Evolutionary conservation across 2,329 filamentous ascomycete species (phyloP).

Genomic region (Diaporthe aspalathi): DNA sequence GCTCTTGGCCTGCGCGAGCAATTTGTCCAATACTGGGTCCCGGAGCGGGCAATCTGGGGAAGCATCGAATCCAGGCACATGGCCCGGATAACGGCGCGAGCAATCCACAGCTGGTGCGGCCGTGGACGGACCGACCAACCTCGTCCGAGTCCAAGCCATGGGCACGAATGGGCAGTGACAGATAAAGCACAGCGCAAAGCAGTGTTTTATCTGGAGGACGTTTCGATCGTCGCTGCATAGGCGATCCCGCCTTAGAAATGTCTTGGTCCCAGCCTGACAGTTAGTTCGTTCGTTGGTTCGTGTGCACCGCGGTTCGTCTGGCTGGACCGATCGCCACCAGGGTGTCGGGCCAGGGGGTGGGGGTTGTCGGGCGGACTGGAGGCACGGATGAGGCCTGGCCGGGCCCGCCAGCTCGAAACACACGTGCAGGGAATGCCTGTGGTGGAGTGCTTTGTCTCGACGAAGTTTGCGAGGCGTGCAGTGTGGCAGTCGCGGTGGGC

Average conservation of each 20-base stretch:
- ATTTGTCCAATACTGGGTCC: not conserved
- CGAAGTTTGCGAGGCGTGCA: not conserved
- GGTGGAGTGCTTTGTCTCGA: not conserved
- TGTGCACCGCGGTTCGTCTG: not conserved
- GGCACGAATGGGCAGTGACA: not conserved
- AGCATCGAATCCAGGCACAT: not conserved
- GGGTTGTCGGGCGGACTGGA: not conserved
- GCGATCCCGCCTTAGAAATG: not conserved
- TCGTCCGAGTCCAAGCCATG: not conserved
- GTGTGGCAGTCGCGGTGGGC: not conserved
- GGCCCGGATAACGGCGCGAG: not conserved
- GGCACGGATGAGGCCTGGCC: constrained; percentile 27
- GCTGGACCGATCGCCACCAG: constrained; percentile 22
- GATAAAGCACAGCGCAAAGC: not conserved
- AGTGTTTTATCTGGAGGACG: not conserved
- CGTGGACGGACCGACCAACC: too few relatives aligned
- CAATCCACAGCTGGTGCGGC: not conserved
- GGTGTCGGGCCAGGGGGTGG: constrained; percentile 14
- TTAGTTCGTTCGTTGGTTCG: too few relatives aligned
- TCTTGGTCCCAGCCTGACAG: constrained; percentile 1
- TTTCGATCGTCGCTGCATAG: constrained; percentile 24
- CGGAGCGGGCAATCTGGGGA: constrained; percentile 1
- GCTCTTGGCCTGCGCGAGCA: not conserved
- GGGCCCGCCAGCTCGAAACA: constrained; percentile 39
- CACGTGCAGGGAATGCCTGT: constrained; percentile 29